Conservation (phyloP, 2,329 filamentous ascomycete genomes). For the Gaeumannomyces sp. region DNA sequence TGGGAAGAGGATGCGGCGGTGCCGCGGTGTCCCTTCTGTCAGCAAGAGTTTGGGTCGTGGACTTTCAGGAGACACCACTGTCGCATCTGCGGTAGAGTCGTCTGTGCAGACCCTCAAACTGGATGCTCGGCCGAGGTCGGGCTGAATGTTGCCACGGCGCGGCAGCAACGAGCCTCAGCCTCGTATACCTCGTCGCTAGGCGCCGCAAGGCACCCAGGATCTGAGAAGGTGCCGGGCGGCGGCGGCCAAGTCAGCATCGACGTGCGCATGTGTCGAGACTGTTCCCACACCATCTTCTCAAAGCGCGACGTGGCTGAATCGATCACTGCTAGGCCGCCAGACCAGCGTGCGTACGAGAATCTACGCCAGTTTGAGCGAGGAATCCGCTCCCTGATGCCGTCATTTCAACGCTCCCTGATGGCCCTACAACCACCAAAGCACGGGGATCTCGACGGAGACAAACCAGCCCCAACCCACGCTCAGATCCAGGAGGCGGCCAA, state of each 20-base stretch:
- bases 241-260: slow-evolving; percentile 61
- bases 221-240: slow-evolving; percentile 8
- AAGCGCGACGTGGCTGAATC: slow-evolving; percentile 74
- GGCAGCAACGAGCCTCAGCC: slow-evolving; percentile 2
- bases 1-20: slow-evolving; percentile 92
- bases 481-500: slow-evolving; percentile 83
- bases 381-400: slow-evolving; percentile 73
- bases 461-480: slow-evolving; percentile 45
- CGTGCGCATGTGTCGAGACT: slow-evolving; percentile 88
- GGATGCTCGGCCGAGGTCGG: slow-evolving; percentile 79
- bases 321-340: slow-evolving; percentile 59
- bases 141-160: slow-evolving; percentile 57
- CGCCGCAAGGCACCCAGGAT: slow-evolving; percentile 8
- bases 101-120: slow-evolving; percentile 83
- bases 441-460: slow-evolving; percentile 28
- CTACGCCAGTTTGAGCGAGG: slow-evolving; percentile 82
- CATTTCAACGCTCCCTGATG: slow-evolving; percentile 72
- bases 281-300: slow-evolving; percentile 55
- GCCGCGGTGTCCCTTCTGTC: slow-evolving; percentile 80
- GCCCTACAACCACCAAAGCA: slow-evolving; percentile 54
- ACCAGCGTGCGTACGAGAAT: slow-evolving; percentile 77
- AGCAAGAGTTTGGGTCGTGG: slow-evolving; percentile 92
- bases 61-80: slow-evolving; percentile 92
- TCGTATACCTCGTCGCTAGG: slow-evolving; percentile 24
- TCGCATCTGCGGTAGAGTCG: slow-evolving; percentile 84